Conservation (phyloP, 371 early-diverging fungal species). For the Haplosporangium sp. region DNA sequence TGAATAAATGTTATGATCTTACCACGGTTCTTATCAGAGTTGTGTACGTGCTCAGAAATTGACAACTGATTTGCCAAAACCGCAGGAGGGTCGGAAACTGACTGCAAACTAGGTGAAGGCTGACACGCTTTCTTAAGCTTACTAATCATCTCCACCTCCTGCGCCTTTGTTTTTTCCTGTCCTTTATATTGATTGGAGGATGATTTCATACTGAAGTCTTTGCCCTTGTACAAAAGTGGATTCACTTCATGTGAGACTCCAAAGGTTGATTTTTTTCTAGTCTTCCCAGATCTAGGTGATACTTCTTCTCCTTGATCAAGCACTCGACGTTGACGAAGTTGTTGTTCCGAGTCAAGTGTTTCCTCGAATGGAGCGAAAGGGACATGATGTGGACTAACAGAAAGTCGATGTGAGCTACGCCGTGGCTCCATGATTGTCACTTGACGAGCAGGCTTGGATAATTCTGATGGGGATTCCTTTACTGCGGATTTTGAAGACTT, state of each 20-base stretch:
- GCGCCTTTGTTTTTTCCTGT: not conserved
- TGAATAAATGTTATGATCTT: not conserved
- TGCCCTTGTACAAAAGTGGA: not conserved
- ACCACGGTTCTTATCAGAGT: not conserved
- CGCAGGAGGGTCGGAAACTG: not conserved
- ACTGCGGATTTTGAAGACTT: not conserved
- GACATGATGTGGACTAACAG: not conserved
- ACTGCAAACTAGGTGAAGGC: not conserved
- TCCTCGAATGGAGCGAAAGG: not conserved
- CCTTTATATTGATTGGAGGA: too few species aligned
- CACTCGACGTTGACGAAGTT: not conserved
- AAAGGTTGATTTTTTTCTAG: not conserved
- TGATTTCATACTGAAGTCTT: not conserved
- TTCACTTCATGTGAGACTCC: constrained; percentile 2
- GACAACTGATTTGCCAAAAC: not conserved
- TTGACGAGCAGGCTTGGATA: not conserved
- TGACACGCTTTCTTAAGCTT: not conserved
- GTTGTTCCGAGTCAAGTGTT: not conserved
- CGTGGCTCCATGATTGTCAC: not conserved
- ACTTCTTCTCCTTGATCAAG: not conserved
- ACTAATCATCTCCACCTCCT: not conserved
- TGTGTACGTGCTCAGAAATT: not conserved
- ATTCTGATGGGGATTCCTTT: not conserved
- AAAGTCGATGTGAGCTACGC: not conserved
- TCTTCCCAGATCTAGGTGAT: not conserved